Evolutionary conservation across 1,284 basidiomycete species (phyloP).

Genomic region (Malassezia caprae): DNA sequence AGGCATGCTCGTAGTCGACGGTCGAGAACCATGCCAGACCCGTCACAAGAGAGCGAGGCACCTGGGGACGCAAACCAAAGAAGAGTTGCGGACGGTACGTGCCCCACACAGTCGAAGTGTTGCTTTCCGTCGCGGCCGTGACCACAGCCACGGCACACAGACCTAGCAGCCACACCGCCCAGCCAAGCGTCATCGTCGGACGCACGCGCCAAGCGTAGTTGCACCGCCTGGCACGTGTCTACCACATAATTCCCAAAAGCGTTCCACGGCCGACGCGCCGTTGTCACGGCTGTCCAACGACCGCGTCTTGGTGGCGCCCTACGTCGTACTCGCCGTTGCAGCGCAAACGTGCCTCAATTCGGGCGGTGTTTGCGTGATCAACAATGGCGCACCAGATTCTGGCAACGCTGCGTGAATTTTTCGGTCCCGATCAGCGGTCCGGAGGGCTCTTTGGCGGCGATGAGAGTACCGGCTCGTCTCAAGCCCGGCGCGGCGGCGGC

Average conservation of each 20-base stretch:
- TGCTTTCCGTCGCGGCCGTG: not conserved
- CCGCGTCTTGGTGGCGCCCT: not conserved
- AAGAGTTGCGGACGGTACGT: constrained; percentile 82
- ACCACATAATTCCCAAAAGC: not conserved
- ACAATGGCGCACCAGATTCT: constrained; percentile 6
- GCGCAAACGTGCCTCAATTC: not conserved
- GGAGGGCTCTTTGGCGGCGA: not conserved
- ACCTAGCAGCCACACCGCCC: not conserved
- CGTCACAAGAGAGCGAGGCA: constrained; percentile 76
- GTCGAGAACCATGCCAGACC: constrained; percentile 66
- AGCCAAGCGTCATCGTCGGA: not conserved
- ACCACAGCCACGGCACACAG: not conserved
- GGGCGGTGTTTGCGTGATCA: not conserved
- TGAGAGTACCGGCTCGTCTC: not conserved
- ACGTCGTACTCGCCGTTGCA: not conserved
- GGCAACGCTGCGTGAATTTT: constrained; percentile 1
- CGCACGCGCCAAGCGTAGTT: not conserved
- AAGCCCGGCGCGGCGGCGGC: not conserved
- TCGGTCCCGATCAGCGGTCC: not conserved
- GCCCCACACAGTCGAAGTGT: constrained; percentile 67
- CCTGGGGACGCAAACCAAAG: constrained; percentile 73
- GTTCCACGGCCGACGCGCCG: not conserved
- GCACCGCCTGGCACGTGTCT: not conserved
- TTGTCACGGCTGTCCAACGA: not conserved
- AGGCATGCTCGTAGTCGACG: constrained; percentile 24